These are phyloP conservation scores for Termitomyces sp. DNA, from an alignment of 768 basidiomycete species.

Conservation along the genomic window DNA sequence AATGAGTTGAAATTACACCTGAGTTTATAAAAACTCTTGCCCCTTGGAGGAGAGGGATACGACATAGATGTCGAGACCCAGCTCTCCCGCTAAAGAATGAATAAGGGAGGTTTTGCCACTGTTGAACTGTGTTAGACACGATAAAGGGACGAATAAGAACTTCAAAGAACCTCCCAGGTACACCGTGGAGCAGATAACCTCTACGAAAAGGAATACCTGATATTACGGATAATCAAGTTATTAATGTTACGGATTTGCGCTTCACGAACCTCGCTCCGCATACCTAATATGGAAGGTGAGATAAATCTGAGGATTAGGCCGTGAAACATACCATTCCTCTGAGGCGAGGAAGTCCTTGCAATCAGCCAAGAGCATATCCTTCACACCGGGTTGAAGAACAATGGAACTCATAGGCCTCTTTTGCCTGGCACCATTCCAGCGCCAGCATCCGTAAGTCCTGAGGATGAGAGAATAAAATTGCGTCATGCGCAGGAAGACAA, in stretches of 20 bases:
- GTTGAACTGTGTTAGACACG: slow-evolving; percentile 14
- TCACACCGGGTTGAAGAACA: slow-evolving; percentile 82
- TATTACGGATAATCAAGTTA: slow-evolving; percentile 5
- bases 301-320: slow-evolving; percentile 2
- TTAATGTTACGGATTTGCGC: slow-evolving; percentile 6
- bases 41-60: slow-evolving; percentile 85
- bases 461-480: not conserved
- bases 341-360: slow-evolving; percentile 82
- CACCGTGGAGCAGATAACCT: slow-evolving; percentile 81
- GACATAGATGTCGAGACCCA: slow-evolving; percentile 88
- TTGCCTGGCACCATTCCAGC: slow-evolving; percentile 84
- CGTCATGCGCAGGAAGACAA: not conserved
- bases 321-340: slow-evolving; percentile 67
- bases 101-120: slow-evolving; percentile 87
- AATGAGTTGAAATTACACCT: slow-evolving; percentile 12
- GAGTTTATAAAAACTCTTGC: slow-evolving; percentile 31
- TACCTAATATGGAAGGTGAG: slow-evolving; percentile 49
- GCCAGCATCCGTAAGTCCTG: slow-evolving; percentile 73
- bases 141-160: slow-evolving; percentile 1
- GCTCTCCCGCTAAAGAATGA: slow-evolving; percentile 78
- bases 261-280: slow-evolving; percentile 72
- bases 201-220: slow-evolving; percentile 83
- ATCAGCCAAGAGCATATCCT: slow-evolving; percentile 85
- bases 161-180: slow-evolving; percentile 65
- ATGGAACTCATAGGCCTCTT: slow-evolving; percentile 93